Conservation (phyloP, 2,329 filamentous ascomycete species). For the Moelleriella libera region DNA sequence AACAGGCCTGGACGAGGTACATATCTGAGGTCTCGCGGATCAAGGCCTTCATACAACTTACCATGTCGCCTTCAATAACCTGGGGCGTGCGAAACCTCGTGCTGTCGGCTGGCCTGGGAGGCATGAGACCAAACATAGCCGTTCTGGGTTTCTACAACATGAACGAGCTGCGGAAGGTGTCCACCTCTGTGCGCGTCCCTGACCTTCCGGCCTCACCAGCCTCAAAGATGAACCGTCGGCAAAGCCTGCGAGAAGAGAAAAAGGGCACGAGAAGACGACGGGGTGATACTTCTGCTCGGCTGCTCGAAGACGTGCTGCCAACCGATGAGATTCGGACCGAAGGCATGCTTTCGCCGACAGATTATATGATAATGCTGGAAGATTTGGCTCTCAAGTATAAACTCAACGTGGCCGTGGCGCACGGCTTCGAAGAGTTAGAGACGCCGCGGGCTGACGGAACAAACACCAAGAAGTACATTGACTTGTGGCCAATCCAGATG, state of each 20-base stretch:
- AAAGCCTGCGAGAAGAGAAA: conserved; percentile 15
- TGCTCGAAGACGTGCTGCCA: conserved; percentile 45
- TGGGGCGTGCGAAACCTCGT: conserved; percentile 80
- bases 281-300: conserved; percentile 39
- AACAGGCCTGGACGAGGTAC: conserved; percentile 72
- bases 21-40: conserved; percentile 71
- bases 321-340: conserved; percentile 58
- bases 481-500: conserved; percentile 90
- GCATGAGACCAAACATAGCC: conserved; percentile 82
- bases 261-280: conserved; percentile 24
- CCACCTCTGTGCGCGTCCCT: conserved; percentile 41
- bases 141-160: conserved; percentile 71
- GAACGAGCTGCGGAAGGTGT: conserved; percentile 54
- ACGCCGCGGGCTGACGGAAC: conserved; percentile 45
- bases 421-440: conserved; percentile 65
- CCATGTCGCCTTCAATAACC: conserved; percentile 67
- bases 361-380: conserved; percentile 72
- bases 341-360: conserved; percentile 52
- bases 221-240: conserved; percentile 14
- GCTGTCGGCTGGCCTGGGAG: conserved; percentile 66
- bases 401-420: conserved; percentile 74
- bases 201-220: conserved; percentile 25
- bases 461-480: conserved; percentile 64
- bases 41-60: conserved; percentile 80
- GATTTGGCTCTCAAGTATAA: conserved; percentile 65